Base-by-base conservation (phyloP, 495 filamentous ascomycete genomes). In the Podospora bellae-mahoneyi region DNA sequence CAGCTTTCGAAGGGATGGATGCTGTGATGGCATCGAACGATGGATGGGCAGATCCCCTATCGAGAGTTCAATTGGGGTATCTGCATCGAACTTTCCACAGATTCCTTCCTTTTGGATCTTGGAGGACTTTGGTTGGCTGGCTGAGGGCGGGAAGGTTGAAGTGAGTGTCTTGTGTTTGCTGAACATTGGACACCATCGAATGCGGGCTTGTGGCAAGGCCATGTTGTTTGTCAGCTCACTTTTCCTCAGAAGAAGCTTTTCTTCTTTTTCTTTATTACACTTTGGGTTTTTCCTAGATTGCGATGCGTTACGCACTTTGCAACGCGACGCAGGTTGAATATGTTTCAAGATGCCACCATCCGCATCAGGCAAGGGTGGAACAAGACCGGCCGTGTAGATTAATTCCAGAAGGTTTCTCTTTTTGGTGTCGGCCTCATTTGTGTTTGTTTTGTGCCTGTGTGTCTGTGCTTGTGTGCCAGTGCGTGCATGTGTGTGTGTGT, bases 361-460 rank as follows among this genome's bases (percentile, higher is more conserved):
- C 66, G 19, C 20, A 59, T 59, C 53, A 4, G 66, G 66, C 48
- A 68, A 58, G 39, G 54, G 66, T 56, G 66, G 66, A 30, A 64
- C 30, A 61, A 68, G 57, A 18, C 39, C 57, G 32, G 39, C 5
- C 15, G 23, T 54, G 19, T 15, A 48, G 7, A 15, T 60, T 54
- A 30, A 6, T 69, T 69, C 67, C 57, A 61, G 67, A 69, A 69
- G 67, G 55, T 20, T 68, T 68, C 62, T 53, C 54, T 6, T 39
- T 48, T n/a, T 26, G 7, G 32, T 27, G 39, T 48, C 5, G 2
- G 7, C 2, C 13, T 48, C 2, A 3, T 10, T 13, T 48, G 39
- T 48, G 39, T 16, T 3, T 48, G 39, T 48, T 10, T 10, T 18
- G 39, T 48, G 39, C 39, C 9, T 48, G 39, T 48, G 39, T 32